phyloP scores from a whole-genome alignment of 257 asterid genomes.

The Ehretia macrophylla region DNA sequence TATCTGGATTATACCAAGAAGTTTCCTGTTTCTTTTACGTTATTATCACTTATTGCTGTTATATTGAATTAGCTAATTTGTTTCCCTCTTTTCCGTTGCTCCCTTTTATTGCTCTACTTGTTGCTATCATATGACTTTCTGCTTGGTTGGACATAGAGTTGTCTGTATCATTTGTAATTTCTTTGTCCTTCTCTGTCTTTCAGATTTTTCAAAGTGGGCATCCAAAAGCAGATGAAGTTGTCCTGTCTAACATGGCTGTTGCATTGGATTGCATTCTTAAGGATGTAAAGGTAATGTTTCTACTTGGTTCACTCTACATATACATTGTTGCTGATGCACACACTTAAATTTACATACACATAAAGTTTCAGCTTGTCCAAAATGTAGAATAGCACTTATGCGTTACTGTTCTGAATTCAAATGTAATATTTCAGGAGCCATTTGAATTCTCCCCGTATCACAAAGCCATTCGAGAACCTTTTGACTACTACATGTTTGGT shows the following conservation, averaged over 20 bases:
- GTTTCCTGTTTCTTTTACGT: no score
- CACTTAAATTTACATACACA: neutral
- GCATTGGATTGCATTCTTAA: constrained; percentile 67
- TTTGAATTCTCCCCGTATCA: constrained; percentile 71
- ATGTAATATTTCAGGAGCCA: constrained; percentile 58
- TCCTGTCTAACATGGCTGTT: constrained; percentile 67
- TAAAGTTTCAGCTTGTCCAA: neutral
- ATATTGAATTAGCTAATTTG: no score
- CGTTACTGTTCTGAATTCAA: neutral
- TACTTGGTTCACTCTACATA: constrained; percentile 8
- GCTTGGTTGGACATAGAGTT: neutral
- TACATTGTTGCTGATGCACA: neutral
- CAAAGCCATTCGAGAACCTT: constrained; percentile 83
- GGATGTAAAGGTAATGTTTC: constrained; percentile 66
- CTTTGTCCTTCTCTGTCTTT: constrained; percentile 4
- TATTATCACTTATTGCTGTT: no score
- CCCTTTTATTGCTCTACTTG: no score
- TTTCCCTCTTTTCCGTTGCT: no score
- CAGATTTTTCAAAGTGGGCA: constrained; percentile 72
- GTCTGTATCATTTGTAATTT: constrained; percentile 6
- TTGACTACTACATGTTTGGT: constrained; percentile 80
- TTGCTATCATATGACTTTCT: neutral
- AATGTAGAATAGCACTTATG: neutral
- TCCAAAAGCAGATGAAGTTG: constrained; percentile 66
- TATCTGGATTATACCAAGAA: no score